Percentiles rank a stretch among this genome's conserved stretches.
Conservation (phyloP, 768 basidiomycete species). For the Multifurca ochricompacta region DNA sequence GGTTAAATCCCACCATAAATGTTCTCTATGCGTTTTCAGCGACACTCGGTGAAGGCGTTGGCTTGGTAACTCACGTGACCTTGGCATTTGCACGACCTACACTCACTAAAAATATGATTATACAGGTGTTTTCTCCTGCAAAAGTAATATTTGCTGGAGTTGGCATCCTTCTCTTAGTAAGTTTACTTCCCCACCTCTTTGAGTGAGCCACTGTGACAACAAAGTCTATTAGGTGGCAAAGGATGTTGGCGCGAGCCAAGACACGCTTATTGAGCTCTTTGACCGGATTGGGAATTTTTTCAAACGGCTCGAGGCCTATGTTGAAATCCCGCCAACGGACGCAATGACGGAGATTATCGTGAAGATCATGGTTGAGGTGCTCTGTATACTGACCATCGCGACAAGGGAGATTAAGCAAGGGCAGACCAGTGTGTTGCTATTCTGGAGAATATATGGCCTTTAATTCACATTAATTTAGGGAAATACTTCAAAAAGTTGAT, state of each 20-base stretch:
- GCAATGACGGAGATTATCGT: not conserved
- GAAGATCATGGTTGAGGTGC: not conserved
- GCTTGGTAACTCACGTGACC: not conserved
- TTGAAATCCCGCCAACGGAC: not conserved
- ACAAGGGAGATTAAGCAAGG: not conserved
- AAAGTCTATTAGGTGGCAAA: not conserved
- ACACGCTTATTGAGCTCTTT: not conserved
- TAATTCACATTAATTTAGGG: not conserved
- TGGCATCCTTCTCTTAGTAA: not conserved
- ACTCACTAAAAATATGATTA: not conserved
- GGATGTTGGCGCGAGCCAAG: not conserved
- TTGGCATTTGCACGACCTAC: not conserved
- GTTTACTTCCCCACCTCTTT: not conserved
- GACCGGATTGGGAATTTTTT: not conserved
- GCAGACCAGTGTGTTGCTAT: not conserved
- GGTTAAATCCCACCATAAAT: not conserved
- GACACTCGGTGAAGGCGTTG: not conserved
- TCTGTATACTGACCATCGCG: not conserved
- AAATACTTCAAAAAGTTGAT: not conserved
- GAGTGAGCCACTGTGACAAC: not conserved
- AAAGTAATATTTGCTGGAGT: not conserved
- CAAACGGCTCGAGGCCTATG: not conserved
- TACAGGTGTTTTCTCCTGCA: not conserved
- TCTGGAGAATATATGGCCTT: not conserved
- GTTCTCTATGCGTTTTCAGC: not conserved